Base-by-base conservation (phyloP, 805 yeast genomes). In the Tetrapisispora fleetii region DNA sequence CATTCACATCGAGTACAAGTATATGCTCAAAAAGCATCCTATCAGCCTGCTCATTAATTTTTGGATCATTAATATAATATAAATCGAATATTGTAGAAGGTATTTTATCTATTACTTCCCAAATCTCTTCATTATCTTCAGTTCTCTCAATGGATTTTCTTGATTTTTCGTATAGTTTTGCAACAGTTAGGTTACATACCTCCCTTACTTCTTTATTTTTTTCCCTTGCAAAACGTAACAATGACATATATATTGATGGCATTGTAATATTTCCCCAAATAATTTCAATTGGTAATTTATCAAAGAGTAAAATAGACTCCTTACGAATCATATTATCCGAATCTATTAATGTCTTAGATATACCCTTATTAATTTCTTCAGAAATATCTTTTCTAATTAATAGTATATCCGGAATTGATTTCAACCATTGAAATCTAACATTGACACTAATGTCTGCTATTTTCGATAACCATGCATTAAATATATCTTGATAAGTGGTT, bases 381-480 rank as follows among this genome's bases (percentile, higher is more conserved):
- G 75, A 67, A 1, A 76, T 62, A 49, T 78, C 81, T 18, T 64
- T 60, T 52, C 80, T 71, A 4, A 62, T 52, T 5, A 60, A 56
- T 2, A 87, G 52, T 8, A 83, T 72, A 1, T 58, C 62, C 0
- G 81, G 72, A 0, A 80, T 64, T 35, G 79, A 75, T 44, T 78
- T 78, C 0, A 78, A 79, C 96, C 96, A 89, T 48, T 75, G 72
- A 4, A 73, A 64, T 47, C 96, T 71, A 1, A 88, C 90, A 2
- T 59, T 60, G 0, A 84, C 70, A 2, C 83, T 78, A 8, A 78
- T 68, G 61, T 89, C 97, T 11, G 83, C 70, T 5, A 83, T 76
- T 54, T 89, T 84, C 52, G 81, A 82, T 47, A 85, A 63, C 95
- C 95, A 89, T 28, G 72, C 75, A 16, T 67, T 61, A 78, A 83